Evolutionary conservation across 305 asterid species (phyloP).

Genomic region (Plantago lanceolata): DNA sequence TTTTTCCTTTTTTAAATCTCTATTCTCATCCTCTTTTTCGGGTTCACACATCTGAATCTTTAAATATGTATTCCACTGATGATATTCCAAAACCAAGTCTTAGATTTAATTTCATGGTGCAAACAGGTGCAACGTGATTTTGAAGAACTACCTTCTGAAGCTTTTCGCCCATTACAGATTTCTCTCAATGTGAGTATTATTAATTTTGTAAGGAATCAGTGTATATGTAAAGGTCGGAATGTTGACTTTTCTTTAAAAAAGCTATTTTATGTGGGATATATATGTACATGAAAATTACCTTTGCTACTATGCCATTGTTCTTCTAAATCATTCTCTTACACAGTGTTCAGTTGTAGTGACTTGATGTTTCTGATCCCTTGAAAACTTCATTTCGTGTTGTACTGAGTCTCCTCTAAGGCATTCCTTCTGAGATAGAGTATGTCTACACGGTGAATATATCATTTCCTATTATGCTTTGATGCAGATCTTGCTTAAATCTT

Average conservation of each 20-base stretch:
- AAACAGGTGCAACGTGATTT: conserved; percentile 94
- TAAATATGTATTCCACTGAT: conserved; percentile 7
- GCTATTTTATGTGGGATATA: not conserved
- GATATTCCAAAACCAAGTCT: conserved; percentile 23
- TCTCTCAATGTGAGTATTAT: conserved; percentile 74
- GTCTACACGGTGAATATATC: conserved; percentile 11
- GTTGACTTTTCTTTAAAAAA: too few species aligned
- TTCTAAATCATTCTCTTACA: conserved; percentile 10
- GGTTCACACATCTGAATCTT: not conserved
- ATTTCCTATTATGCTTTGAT: conserved; percentile 26
- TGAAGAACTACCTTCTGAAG: conserved; percentile 97
- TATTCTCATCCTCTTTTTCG: not conserved
- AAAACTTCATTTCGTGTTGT: conserved; percentile 4
- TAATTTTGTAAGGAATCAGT: conserved; percentile 7
- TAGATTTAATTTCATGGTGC: conserved; percentile 28
- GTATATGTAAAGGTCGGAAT: not conserved
- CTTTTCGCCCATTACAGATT: conserved; percentile 77
- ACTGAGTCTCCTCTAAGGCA: conserved; percentile 14
- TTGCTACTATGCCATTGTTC: conserved; percentile 18
- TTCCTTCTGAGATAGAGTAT: conserved; percentile 18
- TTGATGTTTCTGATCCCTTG: conserved; percentile 14
- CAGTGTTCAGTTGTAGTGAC: conserved; percentile 11
- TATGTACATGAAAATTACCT: conserved; percentile 8
- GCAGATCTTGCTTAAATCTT: conserved; percentile 89
- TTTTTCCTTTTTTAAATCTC: not conserved